phyloP scores from a whole-genome alignment of 2,329 filamentous ascomycete species.

The Anthostomella pinea region DNA sequence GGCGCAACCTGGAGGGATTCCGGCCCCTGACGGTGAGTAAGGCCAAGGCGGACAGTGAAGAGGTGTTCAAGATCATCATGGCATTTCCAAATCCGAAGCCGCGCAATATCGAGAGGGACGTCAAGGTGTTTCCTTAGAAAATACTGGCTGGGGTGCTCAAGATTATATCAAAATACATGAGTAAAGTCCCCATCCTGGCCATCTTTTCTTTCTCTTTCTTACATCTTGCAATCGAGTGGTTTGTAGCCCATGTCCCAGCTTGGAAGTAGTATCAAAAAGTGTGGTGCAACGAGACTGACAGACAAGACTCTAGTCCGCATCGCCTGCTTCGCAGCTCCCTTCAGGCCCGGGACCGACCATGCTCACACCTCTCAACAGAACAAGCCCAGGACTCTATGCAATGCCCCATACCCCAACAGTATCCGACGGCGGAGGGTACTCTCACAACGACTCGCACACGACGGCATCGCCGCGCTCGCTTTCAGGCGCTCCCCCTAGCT shows the following conservation, averaged over 20 bases:
- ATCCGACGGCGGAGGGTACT: constrained; percentile 38
- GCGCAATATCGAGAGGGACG: constrained; percentile 97
- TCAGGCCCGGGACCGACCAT: constrained; percentile 20
- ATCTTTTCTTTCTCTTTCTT: constrained; percentile 1
- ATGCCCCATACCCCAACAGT: constrained; percentile 35
- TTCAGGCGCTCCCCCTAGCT: constrained; percentile 43
- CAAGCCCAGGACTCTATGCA: constrained; percentile 26
- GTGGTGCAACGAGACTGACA: too few relatives aligned
- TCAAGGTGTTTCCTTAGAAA: constrained; percentile 97
- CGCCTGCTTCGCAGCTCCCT: constrained; percentile 26
- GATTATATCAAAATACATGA: constrained; percentile 89
- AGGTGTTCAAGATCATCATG: constrained; percentile 99
- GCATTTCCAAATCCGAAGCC: constrained; percentile 91
- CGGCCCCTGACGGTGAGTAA: constrained; percentile 90
- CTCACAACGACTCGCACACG: constrained; percentile 43
- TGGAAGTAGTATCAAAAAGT: too few relatives aligned
- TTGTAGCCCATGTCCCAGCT: too few relatives aligned
- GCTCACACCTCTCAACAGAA: constrained; percentile 28
- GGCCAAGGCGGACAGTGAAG: too few relatives aligned
- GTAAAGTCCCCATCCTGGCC: constrained; percentile 8
- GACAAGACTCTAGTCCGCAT: constrained; percentile 28
- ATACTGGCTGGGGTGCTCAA: constrained; percentile 81
- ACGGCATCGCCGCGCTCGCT: constrained; percentile 52
- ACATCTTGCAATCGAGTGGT: too few relatives aligned
- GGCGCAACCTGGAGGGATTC: constrained; percentile 91